Base-by-base conservation (phyloP, 805 yeast genomes). In the Schizosaccharomyces lindneri region DNA sequence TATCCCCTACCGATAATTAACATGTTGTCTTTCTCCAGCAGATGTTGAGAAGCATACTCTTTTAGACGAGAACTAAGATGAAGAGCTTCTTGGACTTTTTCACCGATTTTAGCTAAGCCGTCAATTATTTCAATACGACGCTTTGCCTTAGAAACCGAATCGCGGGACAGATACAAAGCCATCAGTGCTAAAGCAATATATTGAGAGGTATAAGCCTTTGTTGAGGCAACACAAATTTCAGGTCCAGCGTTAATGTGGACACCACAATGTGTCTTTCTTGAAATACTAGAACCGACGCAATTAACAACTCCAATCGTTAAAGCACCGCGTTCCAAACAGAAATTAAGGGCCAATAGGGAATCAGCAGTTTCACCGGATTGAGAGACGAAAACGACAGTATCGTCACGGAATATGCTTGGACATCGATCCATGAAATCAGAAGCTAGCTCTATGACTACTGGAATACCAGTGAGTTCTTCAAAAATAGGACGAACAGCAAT, bases 331-430 rank as follows among this genome's bases (percentile, higher is more conserved):
- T 94, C 97, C 70, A 85, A 79, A 76, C 97, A 90, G 76, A 88
- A 89, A 72, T 87, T 90, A 68, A 93, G 80, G 29, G 97, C 97
- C 71, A 87, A 79, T 81, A 93, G 85, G 6, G 95, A 82, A 73
- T 93, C 99, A 43, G 97, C 97, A 61, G 99, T 93, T 76, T 93
- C 99, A 72, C 99, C 99, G 63, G 95, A 86, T 75, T 93, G 99
- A 9, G 97, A 93, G 31, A 93, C 99, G 73, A 93, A 93, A 55
- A 94, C 82, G 75, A 97, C 88, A 4, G 95, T 87, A 72, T 93
- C 98, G 73, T 93, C 98, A 76, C 98, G 84, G 76, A 90, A 93
- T 55, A 93, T 94, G n/a, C 97, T 97, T 1, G 95, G 85, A 66
- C 78, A 80, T 75, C 99, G 82, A 72, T 93, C 99, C 69, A 93